These are phyloP conservation scores for Acanthamoeba castellanii DNA, from an alignment of 208 protist species.

Conservation along the genomic window DNA sequence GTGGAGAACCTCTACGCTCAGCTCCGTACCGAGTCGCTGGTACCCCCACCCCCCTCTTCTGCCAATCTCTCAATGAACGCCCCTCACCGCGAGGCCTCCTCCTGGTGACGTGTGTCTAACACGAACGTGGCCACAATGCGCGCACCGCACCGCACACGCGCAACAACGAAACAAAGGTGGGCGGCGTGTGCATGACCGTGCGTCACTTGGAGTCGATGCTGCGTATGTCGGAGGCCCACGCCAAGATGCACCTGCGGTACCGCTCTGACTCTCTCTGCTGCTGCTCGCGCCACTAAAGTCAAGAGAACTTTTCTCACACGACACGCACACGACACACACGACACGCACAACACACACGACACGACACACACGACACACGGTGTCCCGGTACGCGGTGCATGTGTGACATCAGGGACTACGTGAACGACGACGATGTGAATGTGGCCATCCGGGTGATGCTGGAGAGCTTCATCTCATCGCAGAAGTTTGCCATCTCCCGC, in stretches of 20 bases:
- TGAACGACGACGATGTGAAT: conserved; percentile 97
- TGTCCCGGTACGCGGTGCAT: too few relatives aligned
- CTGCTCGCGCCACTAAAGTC: too few relatives aligned
- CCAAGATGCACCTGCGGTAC: conserved; percentile 97
- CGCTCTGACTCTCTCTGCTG: conserved; percentile 74
- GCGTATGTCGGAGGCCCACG: conserved; percentile 98
- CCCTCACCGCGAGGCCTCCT: too few relatives aligned
- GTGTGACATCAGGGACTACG: conserved; percentile 81
- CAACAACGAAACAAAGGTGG: conserved; percentile 76
- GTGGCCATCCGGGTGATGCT: conserved; percentile 98
- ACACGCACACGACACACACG: conserved; percentile 45
- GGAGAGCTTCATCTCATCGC: conserved; percentile 98
- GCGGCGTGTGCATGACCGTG: conserved; percentile 98
- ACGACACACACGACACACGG: background rate
- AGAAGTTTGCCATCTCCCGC: conserved; percentile 89
- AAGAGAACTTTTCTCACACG: background rate
- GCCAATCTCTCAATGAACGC: background rate
- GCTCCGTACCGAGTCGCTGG: conserved; percentile 94
- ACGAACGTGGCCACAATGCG: too few relatives aligned
- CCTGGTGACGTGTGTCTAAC: too few relatives aligned
- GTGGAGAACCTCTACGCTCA: conserved; percentile 97
- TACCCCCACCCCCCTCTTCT: conserved; percentile 74
- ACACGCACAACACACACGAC: background rate
- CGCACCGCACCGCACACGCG: too few relatives aligned
- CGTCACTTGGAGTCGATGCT: conserved; percentile 99